A percentile compares a stretch with the other conserved stretches of the same genome.
Evolutionary conservation across 495 filamentous ascomycete species (phyloP).

Genomic region (Penicillium tannophilum): DNA sequence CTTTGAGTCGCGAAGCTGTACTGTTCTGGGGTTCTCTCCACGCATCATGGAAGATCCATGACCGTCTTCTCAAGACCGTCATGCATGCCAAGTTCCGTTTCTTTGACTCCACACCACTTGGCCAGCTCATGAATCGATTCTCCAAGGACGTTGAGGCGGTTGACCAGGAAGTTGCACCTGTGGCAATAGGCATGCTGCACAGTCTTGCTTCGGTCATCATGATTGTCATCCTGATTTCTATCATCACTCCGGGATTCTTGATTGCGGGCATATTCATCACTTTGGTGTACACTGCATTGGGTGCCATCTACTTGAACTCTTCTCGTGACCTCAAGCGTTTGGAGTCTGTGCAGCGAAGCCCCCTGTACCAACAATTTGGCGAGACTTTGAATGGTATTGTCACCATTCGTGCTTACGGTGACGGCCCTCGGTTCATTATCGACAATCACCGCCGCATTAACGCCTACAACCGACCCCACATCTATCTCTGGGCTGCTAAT

Average conservation of each 20-base stretch:
- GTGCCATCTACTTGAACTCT: slow-evolving; percentile 84
- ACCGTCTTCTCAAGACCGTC: slow-evolving; percentile 73
- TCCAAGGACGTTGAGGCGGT: slow-evolving; percentile 95
- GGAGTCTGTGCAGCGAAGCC: slow-evolving; percentile 92
- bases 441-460: slow-evolving; percentile 92
- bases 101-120: slow-evolving; percentile 95
- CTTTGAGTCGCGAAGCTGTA: slow-evolving; percentile 76
- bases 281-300: slow-evolving; percentile 77
- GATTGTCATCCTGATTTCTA: slow-evolving; percentile 87
- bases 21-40: slow-evolving; percentile 91
- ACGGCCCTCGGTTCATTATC: slow-evolving; percentile 88
- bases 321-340: slow-evolving; percentile 93
- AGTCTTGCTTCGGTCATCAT: slow-evolving; percentile 77
- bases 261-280: slow-evolving; percentile 86
- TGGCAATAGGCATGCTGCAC: slow-evolving; percentile 75
- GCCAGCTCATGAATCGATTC: slow-evolving; percentile 98
- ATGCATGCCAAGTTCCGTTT: slow-evolving; percentile 93
- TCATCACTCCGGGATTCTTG: slow-evolving; percentile 91
- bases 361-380: slow-evolving; percentile 97
- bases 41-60: slow-evolving; percentile 85
- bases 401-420: slow-evolving; percentile 97
- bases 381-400: slow-evolving; percentile 94
- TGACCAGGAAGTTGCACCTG: slow-evolving; percentile 93
- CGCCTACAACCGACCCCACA: slow-evolving; percentile 88
- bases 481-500: slow-evolving; percentile 96